A percentile compares a stretch with the other conserved stretches of the same genome.
These are phyloP conservation scores for Xylariaceae sp. DNA, from an alignment of 2,329 filamentous ascomycete species.

Conservation along the genomic window DNA sequence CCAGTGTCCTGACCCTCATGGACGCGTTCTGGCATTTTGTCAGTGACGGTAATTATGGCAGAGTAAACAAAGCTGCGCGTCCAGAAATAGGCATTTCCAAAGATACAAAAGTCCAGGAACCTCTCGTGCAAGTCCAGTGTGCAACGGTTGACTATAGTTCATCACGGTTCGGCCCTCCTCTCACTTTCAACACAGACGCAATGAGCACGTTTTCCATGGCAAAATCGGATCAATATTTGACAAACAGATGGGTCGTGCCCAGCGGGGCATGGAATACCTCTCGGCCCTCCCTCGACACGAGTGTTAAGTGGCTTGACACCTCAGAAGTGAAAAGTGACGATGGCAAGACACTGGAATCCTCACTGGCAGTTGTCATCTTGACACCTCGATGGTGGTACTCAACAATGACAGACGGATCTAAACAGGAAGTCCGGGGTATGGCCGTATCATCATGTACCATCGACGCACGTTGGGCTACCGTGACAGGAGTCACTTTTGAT, in stretches of 20 bases:
- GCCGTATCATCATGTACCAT: slow-evolving; percentile 2
- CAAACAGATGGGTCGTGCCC: slow-evolving; percentile 4
- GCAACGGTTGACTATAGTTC: background rate
- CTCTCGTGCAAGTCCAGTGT: slow-evolving; percentile 12
- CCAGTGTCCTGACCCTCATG: slow-evolving; percentile 4
- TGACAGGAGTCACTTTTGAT: slow-evolving; percentile 8
- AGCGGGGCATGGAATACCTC: slow-evolving; percentile 2
- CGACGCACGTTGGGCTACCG: slow-evolving; percentile 11
- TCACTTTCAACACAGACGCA: slow-evolving; percentile 6
- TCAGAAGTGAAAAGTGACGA: background rate
- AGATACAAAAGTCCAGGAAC: background rate
- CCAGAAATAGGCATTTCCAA: background rate
- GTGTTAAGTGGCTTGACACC: slow-evolving; percentile 7
- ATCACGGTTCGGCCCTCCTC: background rate
- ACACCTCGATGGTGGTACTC: background rate
- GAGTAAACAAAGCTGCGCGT: background rate
- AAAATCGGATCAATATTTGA: background rate
- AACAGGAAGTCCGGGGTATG: background rate
- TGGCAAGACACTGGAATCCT: background rate
- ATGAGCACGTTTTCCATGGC: slow-evolving; percentile 5
- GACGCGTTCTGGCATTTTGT: slow-evolving; percentile 14
- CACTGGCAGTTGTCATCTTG: slow-evolving; percentile 4
- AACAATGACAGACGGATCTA: background rate
- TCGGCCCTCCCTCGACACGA: background rate
- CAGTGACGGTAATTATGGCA: background rate